A percentile compares a stretch with the other conserved stretches of the same genome.
Conservation (phyloP, 208 protist genomes). For the Crithidia thermophila region DNA sequence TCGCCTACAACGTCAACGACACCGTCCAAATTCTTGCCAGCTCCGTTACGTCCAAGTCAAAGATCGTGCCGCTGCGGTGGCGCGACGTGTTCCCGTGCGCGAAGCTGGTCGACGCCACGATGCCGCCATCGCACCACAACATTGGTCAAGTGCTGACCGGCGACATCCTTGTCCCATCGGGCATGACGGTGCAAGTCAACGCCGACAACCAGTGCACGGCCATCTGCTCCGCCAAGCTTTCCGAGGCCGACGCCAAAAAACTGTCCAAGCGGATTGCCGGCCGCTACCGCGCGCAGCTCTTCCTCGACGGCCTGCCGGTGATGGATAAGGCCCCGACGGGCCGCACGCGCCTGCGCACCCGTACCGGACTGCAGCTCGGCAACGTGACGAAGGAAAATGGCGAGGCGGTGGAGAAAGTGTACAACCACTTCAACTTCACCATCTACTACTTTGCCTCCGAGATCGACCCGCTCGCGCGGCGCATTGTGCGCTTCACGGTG, state of each 20-base stretch:
- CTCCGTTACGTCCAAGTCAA: slow-evolving; percentile 18
- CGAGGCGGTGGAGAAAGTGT: slow-evolving; percentile 23
- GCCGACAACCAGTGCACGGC: background rate
- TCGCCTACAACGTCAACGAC: background rate
- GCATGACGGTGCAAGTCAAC: slow-evolving; percentile 6
- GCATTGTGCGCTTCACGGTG: slow-evolving; percentile 58
- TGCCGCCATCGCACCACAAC: slow-evolving; percentile 5
- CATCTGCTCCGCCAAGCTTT: slow-evolving; percentile 14
- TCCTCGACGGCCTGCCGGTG: slow-evolving; percentile 59
- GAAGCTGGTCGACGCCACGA: background rate
- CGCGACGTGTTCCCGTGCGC: slow-evolving; percentile 18
- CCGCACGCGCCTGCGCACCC: background rate
- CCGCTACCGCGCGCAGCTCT: slow-evolving; percentile 56
- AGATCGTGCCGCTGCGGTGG: slow-evolving; percentile 26
- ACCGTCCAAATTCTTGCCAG: slow-evolving; percentile 12
- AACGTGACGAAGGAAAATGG: background rate
- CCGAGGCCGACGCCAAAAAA: background rate
- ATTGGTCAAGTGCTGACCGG: slow-evolving; percentile 27
- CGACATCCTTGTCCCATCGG: slow-evolving; percentile 17
- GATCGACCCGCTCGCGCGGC: background rate
- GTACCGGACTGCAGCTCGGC: slow-evolving; percentile 18
- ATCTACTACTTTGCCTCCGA: slow-evolving; percentile 47
- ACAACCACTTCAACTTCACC: slow-evolving; percentile 67
- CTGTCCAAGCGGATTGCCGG: slow-evolving; percentile 41
- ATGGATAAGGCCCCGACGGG: slow-evolving; percentile 12